Evolutionary conservation across 768 basidiomycete species (phyloP), one percentile per base, ranked within the genome.

Genomic region (Leccinum olivaceopallidum): DNA sequence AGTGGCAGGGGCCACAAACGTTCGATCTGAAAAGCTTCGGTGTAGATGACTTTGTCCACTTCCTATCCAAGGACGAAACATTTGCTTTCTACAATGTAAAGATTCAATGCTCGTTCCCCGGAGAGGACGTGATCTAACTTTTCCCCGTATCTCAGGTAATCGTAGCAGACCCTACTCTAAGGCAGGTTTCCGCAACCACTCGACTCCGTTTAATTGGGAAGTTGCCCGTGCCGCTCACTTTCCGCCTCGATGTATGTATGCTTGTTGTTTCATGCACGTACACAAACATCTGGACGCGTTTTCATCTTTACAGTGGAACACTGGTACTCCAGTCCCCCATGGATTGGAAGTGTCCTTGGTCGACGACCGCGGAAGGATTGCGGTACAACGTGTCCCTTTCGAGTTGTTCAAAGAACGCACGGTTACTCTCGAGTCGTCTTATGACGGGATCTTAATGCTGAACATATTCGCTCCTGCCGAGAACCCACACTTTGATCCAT

Each of bases 91-190:
- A 62, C 22, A 62, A 63, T 36, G 61, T 63, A 53, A 53, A 4
- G 0, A 20, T n/a, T 55, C 30, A 2, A 1, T 3, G 32, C 20
- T 20, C 5, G 6, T 22, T 7, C 26, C 20, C 12, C 4, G 36
- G 14, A 51, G 10, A 18, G 16, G 32, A 22, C 5, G 2, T 24
- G 22, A 58, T 16, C 6, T 20, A 5, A 50, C 24, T 24, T 24
- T 24, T 24, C 24, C 24, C 24, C 24, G 24, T 42, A n/a, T 8
- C 18, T 0, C 16, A 63, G 62, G 62, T 63, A 22, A 13, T 60
- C 22, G 62, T 60, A 18, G 62, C 59, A 9, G 62, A 63, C 30
- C 62, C 62, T 5, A 60, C 62, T 26, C 22, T 53, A 37, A 54
- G 54, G 14, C 56, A 63, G n/a, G 18, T 60, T 42, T 44, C 62